These are phyloP conservation scores for Melocanna baccifera DNA, from an alignment of 176 grass and related monocot species.

Conservation along the genomic window DNA sequence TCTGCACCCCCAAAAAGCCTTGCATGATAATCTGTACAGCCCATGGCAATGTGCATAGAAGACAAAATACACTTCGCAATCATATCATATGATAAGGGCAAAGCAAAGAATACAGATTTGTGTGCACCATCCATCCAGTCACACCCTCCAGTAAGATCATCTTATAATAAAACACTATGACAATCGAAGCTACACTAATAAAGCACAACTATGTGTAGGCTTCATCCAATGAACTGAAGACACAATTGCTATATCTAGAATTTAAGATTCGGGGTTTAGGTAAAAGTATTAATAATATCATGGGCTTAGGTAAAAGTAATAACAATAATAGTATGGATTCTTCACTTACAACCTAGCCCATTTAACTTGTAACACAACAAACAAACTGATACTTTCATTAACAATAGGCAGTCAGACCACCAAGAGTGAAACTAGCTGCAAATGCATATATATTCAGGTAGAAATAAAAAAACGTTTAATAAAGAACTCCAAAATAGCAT, in stretches of 20 bases:
- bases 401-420: neutral
- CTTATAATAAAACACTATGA: neutral
- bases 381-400: neutral
- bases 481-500: slow-evolving; percentile 1
- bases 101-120: neutral
- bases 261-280: neutral
- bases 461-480: neutral
- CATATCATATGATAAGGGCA: neutral
- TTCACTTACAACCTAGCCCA: neutral
- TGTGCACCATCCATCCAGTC: neutral
- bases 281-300: neutral
- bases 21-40: neutral
- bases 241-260: neutral
- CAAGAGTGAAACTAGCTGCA: neutral
- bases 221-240: neutral
- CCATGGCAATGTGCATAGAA: neutral
- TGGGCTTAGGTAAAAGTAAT: neutral
- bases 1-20: too few species aligned
- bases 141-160: neutral
- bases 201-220: neutral
- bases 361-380: neutral
- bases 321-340: neutral
- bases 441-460: neutral
- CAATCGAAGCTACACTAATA: neutral
- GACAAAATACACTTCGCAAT: neutral